These are phyloP conservation scores for Mesembryanthemum crystallinum DNA, from an alignment of 148 eudicot genomes.

Conservation along the genomic window DNA sequence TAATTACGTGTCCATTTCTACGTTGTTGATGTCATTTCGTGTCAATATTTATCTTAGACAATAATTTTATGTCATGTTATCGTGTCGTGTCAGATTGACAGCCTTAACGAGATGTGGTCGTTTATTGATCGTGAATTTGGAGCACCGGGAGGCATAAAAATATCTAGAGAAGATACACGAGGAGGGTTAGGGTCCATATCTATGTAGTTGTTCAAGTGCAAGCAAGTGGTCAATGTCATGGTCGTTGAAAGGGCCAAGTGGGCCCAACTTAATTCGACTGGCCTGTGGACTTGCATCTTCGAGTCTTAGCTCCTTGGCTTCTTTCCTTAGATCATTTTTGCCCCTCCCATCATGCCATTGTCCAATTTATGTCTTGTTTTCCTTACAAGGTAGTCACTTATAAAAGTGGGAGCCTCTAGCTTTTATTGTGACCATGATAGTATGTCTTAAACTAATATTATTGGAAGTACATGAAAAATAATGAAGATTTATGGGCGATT, in stretches of 20 bases:
- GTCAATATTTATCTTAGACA: no score
- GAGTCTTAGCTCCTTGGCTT: slow-evolving; percentile 24
- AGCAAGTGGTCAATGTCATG: slow-evolving; percentile 14
- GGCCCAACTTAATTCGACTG: slow-evolving; percentile 25
- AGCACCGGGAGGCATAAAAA: neutral
- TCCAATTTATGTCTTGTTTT: no score
- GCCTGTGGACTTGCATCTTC: slow-evolving; percentile 17
- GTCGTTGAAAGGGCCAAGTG: slow-evolving; percentile 10
- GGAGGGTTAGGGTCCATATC: neutral
- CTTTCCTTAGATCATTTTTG: neutral
- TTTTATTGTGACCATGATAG: neutral
- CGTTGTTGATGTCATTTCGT: no score
- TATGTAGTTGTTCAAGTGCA: slow-evolving; percentile 1
- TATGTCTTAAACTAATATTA: neutral
- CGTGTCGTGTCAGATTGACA: no score
- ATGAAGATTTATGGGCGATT: neutral
- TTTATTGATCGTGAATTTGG: neutral
- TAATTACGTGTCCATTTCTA: no score
- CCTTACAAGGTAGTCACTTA: no score
- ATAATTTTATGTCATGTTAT: no score
- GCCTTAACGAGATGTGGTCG: no score
- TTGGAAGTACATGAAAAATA: neutral
- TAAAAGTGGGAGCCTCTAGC: neutral
- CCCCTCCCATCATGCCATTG: neutral
- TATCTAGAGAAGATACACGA: slow-evolving; percentile 9